phyloP scores from a whole-genome alignment of 2,329 filamentous ascomycete species.

The Nemania sp. region DNA sequence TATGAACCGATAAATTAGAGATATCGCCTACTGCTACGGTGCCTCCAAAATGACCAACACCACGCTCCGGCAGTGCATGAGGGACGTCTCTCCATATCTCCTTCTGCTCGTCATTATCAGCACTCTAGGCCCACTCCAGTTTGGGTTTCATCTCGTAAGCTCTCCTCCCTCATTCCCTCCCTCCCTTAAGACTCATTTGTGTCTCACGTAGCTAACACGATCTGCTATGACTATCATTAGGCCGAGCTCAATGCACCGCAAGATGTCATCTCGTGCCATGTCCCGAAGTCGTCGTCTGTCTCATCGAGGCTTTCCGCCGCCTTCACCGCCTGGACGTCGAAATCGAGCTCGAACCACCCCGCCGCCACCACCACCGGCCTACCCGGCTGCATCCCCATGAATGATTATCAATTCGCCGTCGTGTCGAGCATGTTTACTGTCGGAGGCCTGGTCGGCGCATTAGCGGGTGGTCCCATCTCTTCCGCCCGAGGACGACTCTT shows the following conservation, averaged over 20 bases:
- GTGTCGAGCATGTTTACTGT: conserved; percentile 92
- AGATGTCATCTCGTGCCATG: conserved; percentile 88
- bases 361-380: conserved; percentile 52
- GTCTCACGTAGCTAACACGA: conserved; percentile 33
- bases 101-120: conserved; percentile 79
- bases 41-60: conserved; percentile 42
- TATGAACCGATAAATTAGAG: background rate
- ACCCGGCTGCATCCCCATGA: conserved; percentile 90
- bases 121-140: conserved; percentile 90
- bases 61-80: conserved; percentile 51
- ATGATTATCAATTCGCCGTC: conserved; percentile 80
- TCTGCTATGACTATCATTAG: conserved; percentile 57
- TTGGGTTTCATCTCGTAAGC: conserved; percentile 89
- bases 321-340: conserved; percentile 46
- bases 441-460: conserved; percentile 85
- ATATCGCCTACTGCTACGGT: background rate
- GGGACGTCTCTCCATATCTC: conserved; percentile 78
- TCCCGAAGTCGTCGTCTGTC: conserved; percentile 63
- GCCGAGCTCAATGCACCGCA: conserved; percentile 96
- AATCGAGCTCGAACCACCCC: conserved; percentile 47
- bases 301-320: conserved; percentile 49
- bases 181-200: background rate
- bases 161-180: no score
- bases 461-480: conserved; percentile 82
- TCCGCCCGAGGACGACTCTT: conserved; percentile 80